Evolutionary conservation across 2,329 filamentous ascomycete species (phyloP).

Genomic region (Pseudocercospora eumusae): DNA sequence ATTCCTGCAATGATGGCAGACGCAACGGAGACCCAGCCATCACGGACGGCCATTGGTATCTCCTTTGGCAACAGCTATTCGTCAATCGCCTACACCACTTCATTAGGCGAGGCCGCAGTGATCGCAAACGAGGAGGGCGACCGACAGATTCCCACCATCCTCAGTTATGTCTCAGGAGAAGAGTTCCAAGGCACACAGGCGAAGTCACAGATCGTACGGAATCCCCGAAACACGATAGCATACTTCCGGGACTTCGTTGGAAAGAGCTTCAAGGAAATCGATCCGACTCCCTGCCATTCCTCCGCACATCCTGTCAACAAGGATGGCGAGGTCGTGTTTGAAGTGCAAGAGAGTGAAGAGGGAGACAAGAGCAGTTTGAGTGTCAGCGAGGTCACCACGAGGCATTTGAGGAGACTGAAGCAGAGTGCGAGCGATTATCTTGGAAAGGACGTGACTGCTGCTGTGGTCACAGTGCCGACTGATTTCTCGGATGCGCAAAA

Average conservation of each 20-base stretch:
- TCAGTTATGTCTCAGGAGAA: conserved; percentile 94
- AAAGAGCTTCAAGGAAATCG: conserved; percentile 92
- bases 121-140: conserved; percentile 99
- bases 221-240: conserved; percentile 87
- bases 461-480: conserved; percentile 90
- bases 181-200: conserved; percentile 96
- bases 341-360: conserved; percentile 69
- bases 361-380: conserved; percentile 65
- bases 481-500: conserved; percentile 90
- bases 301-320: conserved; percentile 84
- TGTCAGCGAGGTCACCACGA: conserved; percentile 78
- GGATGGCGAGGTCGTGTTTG: conserved; percentile 74
- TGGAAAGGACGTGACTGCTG: conserved; percentile 90
- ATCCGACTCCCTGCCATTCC: conserved; percentile 90
- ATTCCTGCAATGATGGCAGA: conserved; percentile 49
- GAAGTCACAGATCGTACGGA: conserved; percentile 89
- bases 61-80: conserved; percentile 98
- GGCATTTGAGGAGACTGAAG: conserved; percentile 80
- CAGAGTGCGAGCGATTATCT: conserved; percentile 86
- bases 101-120: conserved; percentile 85
- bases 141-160: conserved; percentile 90
- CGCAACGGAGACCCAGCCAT: conserved; percentile 38
- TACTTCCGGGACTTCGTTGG: conserved; percentile 96
- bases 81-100: conserved; percentile 82
- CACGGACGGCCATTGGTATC: conserved; percentile 75